Base-by-base conservation (phyloP, 305 asterid species). In the Fraxinus angustifolia region DNA sequence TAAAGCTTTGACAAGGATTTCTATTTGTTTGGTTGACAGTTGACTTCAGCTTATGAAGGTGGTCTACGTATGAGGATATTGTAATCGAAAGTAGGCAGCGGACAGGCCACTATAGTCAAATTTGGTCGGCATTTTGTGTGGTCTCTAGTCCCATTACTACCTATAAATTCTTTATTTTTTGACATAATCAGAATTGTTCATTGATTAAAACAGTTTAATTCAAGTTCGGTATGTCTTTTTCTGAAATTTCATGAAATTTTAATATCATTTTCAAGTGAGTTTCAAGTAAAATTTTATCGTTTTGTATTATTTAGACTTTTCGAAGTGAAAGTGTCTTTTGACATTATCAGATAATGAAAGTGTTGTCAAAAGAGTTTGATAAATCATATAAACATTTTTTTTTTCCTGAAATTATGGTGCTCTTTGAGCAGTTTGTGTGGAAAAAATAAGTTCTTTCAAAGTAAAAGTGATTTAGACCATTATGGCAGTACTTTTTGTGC, bases 51-150 rank as follows among this genome's bases (percentile, higher is more conserved):
- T 11, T n/a, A 28, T 33, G 12, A 3, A 60, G 58, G 79, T 76
- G 83, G 83, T 81, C 80, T 80, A 78, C 83, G 84, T 83, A 83
- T 82, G 80, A 80, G 82, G 85, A 87, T 58, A 78, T 75, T 79
- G 56, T 21, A n/a, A 17, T 10, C 3, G 73, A 65, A 65, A 26
- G 34, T 60, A 60, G 70, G 48, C 48, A 38, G 12, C 12, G 23
- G 67, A 56, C 67, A 56, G 3, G 28, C 19, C 4, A 14, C 19
- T 1, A 6, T 19, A 3, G 80, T 84, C 84, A 84, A 84, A 74
- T 14, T 76, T 68, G 53, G 67, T 72, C 6, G 67, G 30, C 71
- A 79, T 60, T 17, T 58, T 16, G 17, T 31, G 14, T 1, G 31
- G 34, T 8, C 2, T 35, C 42, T 21, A 5, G 26, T 12, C 2